These are phyloP conservation scores for Coelastrella sp. DNA, from an alignment of 139 green algal genomes.

Conservation along the genomic window DNA sequence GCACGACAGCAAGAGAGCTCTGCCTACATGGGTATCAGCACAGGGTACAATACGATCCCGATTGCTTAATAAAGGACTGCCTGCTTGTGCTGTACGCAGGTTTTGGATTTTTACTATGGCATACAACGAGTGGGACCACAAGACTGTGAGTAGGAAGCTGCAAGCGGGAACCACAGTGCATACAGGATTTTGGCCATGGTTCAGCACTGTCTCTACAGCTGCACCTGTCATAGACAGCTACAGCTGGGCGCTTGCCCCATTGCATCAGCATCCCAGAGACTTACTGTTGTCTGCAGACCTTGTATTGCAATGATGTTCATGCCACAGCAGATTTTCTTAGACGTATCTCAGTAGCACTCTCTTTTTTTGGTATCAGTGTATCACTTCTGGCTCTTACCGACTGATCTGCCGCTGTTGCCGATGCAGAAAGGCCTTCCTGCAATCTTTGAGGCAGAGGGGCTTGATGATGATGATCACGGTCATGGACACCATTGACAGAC, in stretches of 20 bases:
- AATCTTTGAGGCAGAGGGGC: constrained; percentile 47
- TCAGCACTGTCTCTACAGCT: background rate
- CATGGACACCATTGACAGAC: constrained; percentile 50
- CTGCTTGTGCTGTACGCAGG: background rate
- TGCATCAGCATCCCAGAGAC: too few species aligned
- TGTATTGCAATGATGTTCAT: too few species aligned
- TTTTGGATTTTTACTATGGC: constrained; percentile 44
- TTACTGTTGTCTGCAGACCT: too few species aligned
- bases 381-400: background rate
- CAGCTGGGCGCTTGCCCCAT: too few species aligned
- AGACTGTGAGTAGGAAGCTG: constrained; percentile 41
- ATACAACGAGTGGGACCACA: constrained; percentile 50
- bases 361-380: background rate
- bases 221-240: background rate
- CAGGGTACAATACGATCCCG: too few species aligned
- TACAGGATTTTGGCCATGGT: too few species aligned
- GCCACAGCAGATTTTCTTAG: too few species aligned
- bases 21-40: too few species aligned
- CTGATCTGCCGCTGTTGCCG: background rate
- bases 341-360: background rate
- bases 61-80: too few species aligned
- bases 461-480: constrained; percentile 42
- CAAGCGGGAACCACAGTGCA: too few species aligned
- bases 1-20: too few species aligned
- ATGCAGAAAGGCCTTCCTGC: constrained; percentile 48